These are phyloP conservation scores for Anthracocystis walkeri DNA, from an alignment of 1,284 basidiomycete genomes.

Conservation along the genomic window DNA sequence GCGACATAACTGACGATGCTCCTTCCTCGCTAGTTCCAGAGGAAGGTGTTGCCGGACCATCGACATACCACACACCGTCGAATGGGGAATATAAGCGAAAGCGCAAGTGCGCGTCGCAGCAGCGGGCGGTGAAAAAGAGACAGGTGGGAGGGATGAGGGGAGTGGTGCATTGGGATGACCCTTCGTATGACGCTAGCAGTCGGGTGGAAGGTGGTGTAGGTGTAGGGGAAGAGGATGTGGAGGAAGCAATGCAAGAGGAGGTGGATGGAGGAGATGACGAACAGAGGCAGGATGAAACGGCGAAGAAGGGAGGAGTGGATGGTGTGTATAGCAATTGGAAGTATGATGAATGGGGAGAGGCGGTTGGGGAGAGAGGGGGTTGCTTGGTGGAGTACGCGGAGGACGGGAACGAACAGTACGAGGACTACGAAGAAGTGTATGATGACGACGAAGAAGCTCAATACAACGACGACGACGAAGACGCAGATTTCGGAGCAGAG, in stretches of 20 bases:
- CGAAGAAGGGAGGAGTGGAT: neutral
- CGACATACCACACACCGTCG: neutral
- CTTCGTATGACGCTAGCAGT: neutral
- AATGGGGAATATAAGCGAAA: neutral
- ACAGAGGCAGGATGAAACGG: neutral
- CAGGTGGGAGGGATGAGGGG: no score
- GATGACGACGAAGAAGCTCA: neutral
- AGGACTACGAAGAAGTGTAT: neutral
- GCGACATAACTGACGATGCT: constrained; percentile 17
- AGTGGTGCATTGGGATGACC: constrained; percentile 35
- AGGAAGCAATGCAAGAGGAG: neutral
- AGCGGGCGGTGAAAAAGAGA: neutral
- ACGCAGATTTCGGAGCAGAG: constrained; percentile 1
- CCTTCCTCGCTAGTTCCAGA: neutral
- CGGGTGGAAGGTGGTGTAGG: no score
- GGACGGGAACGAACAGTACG: neutral
- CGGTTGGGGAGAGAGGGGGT: neutral
- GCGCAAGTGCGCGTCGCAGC: neutral
- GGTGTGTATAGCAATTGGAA: constrained; percentile 20
- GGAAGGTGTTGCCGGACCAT: constrained; percentile 1
- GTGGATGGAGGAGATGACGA: neutral
- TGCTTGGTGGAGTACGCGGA: neutral
- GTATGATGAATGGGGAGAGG: constrained; percentile 32
- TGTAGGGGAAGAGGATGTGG: neutral
- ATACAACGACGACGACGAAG: constrained; percentile 1